Base-by-base conservation (phyloP, 306 rosid genomes). In the Arachis stenosperma region DNA sequence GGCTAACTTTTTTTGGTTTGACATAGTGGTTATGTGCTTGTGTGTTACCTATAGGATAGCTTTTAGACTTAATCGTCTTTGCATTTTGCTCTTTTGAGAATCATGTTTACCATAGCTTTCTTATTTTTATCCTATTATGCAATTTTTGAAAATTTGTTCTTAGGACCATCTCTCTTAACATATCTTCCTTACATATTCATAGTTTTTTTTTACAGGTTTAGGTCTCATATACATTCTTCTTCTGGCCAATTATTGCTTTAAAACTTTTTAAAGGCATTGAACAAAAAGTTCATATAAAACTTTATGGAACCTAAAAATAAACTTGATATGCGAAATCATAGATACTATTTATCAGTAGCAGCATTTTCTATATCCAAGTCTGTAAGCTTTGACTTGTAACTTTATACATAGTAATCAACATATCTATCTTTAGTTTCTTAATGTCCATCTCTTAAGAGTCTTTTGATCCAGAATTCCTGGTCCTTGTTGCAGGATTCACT, bases 401-500 rank as follows among this genome's bases (percentile, higher is more conserved):
- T 22, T 22, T 22, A 22, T 22, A 22, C 27, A 22, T 22, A 13
- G 40, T 42, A 69, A 68, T 9, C 50, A 27, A 73, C 56, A 48
- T 43, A 44, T 78, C 44, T 40, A 29, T 39, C 42, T 60, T 60
- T 78, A 36, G 51, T 75, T 82, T 75, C 64, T 59, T 47, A 17
- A 39, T 65, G 44, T 54, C 75, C 14, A 40, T 75, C 61, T 66
- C 65, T 9, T 33, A 15, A 59, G 73, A 71, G 52, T 75, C 65
- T 79, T 66, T 69, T 83, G 67, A 79, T 75, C 69, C 44, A 10
- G 50, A 65, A 48, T 62, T 37, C 8, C 75, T 75, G 40, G 12
- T 73, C 80, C 65, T 65, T 48, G 73, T 78, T 82, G 81, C 92
- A 90, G 97, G 97, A 90, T 82, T 90, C 97, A 69, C 93, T 90